Evolutionary conservation across 129 eudicot species (phyloP).

Genomic region (Erigeron canadensis): DNA sequence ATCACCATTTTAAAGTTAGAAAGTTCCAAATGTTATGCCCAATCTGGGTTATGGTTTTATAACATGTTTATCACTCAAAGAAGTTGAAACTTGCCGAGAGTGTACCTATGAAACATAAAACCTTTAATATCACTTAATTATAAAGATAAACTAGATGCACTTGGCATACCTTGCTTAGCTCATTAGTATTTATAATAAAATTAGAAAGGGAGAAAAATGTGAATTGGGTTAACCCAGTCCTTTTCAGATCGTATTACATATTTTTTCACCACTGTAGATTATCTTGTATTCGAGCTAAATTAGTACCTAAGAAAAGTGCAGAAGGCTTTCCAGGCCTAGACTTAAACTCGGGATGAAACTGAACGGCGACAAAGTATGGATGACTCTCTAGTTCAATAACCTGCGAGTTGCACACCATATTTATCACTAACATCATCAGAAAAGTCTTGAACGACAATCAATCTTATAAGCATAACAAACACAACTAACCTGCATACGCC

Average conservation of each 20-base stretch:
- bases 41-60: not conserved
- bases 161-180: no score
- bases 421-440: not conserved
- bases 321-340: conserved; percentile 93
- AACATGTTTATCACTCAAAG: not conserved
- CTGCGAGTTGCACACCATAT: conserved; percentile 38
- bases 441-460: not conserved
- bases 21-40: not conserved
- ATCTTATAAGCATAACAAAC: not conserved
- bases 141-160: not conserved
- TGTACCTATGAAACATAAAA: not conserved
- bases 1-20: not conserved
- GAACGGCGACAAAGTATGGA: conserved; percentile 80
- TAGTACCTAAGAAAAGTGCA: conserved; percentile 77
- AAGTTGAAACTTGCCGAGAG: not conserved
- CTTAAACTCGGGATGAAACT: conserved; percentile 91
- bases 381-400: conserved; percentile 71
- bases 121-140: not conserved
- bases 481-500: conserved; percentile 78
- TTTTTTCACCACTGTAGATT: not conserved
- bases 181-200: no score
- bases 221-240: not conserved
- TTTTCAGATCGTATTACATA: not conserved
- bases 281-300: not conserved
- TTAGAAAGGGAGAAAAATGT: not conserved